Conservation (phyloP, 192 early-diverging fungal genomes). For the Chytriomyces hyalinus region DNA sequence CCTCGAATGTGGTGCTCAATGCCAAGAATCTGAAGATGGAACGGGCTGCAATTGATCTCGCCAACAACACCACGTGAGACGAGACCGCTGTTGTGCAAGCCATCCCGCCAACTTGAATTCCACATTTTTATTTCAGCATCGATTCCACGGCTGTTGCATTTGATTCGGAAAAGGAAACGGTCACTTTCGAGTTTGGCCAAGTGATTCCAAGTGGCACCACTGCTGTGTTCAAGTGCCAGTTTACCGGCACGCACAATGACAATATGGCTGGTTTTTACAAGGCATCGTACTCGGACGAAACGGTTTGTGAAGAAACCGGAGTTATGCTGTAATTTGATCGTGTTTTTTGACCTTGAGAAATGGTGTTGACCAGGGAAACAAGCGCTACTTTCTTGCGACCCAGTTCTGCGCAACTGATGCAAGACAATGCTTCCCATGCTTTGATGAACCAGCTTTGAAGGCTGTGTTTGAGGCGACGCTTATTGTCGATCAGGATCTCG, state of each 20-base stretch:
- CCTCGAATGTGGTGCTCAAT: conserved; percentile 6
- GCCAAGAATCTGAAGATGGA: conserved; percentile 6
- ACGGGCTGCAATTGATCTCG: background rate
- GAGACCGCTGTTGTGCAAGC: background rate
- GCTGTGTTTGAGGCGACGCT: conserved; percentile 93
- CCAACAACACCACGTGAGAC: too few relatives aligned
- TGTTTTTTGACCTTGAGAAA: conserved; percentile 12
- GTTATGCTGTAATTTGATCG: conserved; percentile 47
- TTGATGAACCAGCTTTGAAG: conserved; percentile 96
- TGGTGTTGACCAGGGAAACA: background rate
- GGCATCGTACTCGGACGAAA: conserved; percentile 65
- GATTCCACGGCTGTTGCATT: conserved; percentile 45
- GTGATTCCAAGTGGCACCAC: conserved; percentile 48
- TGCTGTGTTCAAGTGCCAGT: conserved; percentile 49
- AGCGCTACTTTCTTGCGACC: conserved; percentile 79
- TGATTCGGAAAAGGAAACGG: conserved; percentile 50
- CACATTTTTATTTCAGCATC: conserved; percentile 33
- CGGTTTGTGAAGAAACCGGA: background rate
- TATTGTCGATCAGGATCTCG: conserved; percentile 73
- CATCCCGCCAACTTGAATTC: too few relatives aligned
- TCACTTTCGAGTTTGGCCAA: conserved; percentile 52
- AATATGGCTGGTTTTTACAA: conserved; percentile 64
- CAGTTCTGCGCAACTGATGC: conserved; percentile 94
- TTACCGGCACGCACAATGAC: conserved; percentile 56
- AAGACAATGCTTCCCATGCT: conserved; percentile 90